A percentile compares a stretch with the other conserved stretches of the same genome.
Conservation (phyloP, 306 rosid species). For the Quercus variabilis region DNA sequence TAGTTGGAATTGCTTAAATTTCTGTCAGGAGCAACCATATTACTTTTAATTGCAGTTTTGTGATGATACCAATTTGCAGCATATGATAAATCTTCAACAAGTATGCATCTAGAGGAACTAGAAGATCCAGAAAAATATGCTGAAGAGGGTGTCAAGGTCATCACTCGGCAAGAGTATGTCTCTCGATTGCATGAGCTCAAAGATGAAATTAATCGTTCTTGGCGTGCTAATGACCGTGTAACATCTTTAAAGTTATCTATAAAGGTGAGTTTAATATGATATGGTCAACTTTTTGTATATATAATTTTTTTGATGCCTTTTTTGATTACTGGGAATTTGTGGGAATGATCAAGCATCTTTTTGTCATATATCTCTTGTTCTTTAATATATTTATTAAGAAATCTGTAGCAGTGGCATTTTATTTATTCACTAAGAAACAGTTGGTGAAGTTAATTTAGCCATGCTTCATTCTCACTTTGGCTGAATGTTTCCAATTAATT, state of each 20-base stretch:
- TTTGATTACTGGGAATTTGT: conserved; percentile 6
- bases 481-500: not conserved
- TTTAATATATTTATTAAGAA: not conserved
- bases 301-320: conserved; percentile 12
- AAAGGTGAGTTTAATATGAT: conserved; percentile 49
- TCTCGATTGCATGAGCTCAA: conserved; percentile 83
- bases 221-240: conserved; percentile 81
- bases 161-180: conserved; percentile 80
- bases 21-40: conserved; percentile 3
- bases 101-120: conserved; percentile 71
- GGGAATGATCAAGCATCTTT: not conserved
- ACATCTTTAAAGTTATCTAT: conserved; percentile 69
- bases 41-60: conserved; percentile 13
- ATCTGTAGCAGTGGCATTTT: not conserved
- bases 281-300: conserved; percentile 3
- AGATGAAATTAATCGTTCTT: conserved; percentile 74
- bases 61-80: conserved; percentile 43
- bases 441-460: not conserved
- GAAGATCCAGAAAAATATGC: conserved; percentile 66
- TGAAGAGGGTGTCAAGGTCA: conserved; percentile 63
- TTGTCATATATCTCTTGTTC: not conserved
- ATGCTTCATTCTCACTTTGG: not conserved
- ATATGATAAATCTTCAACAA: conserved; percentile 65
- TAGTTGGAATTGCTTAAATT: not conserved
- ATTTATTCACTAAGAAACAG: not conserved